Evolutionary conservation across 768 basidiomycete genomes (phyloP).

Genomic region (Tremella yokohamensis): DNA sequence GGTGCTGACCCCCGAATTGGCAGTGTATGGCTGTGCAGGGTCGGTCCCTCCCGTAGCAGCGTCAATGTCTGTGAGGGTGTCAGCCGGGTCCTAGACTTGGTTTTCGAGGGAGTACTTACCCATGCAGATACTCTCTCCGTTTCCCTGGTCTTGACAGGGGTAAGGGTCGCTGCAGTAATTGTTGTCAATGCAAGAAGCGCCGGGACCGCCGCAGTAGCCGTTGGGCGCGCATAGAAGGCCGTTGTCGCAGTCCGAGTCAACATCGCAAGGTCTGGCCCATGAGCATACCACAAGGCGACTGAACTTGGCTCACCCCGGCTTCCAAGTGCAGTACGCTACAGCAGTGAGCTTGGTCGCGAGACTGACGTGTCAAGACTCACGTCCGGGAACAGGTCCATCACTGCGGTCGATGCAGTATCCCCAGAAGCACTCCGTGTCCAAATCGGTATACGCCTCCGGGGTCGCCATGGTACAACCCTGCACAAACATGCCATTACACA

Average conservation of each 20-base stretch:
- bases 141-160: slow-evolving; percentile 5
- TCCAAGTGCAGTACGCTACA: slow-evolving; percentile 15
- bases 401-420: slow-evolving; percentile 7
- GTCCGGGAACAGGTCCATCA: background rate
- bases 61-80: slow-evolving; percentile 1
- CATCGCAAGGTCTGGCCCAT: background rate
- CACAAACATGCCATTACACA: slow-evolving; percentile 9
- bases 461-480: background rate
- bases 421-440: slow-evolving; percentile 7
- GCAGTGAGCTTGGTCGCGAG: background rate
- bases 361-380: background rate
- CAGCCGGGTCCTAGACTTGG: background rate
- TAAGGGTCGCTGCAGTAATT: slow-evolving; percentile 10
- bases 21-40: background rate
- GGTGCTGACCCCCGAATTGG: slow-evolving; percentile 8
- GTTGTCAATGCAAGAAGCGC: slow-evolving; percentile 1
- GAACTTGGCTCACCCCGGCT: slow-evolving; percentile 8
- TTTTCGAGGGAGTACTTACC: background rate
- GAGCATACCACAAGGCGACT: too few relatives aligned
- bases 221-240: slow-evolving; percentile 2
- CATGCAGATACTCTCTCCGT: slow-evolving; percentile 4
- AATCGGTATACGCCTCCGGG: too few relatives aligned
- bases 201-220: slow-evolving; percentile 10
- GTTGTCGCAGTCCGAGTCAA: background rate
- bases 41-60: background rate